Evolutionary conservation across 179 eudicot genomes (phyloP), one percentile per base, ranked within the genome.

Genomic region (Amaranthus tricolor): DNA sequence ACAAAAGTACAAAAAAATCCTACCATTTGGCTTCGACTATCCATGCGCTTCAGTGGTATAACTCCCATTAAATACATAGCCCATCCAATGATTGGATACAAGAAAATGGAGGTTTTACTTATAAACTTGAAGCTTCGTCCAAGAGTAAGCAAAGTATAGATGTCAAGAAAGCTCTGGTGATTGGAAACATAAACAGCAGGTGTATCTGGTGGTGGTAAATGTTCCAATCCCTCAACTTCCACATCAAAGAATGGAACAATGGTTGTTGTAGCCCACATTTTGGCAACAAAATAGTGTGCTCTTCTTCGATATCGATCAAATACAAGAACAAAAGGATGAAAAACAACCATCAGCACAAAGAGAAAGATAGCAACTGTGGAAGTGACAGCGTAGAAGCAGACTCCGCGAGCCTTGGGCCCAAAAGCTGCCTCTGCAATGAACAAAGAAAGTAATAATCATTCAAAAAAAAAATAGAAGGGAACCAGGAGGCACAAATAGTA

Each of bases 111-210:
- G 31, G 97, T 94, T 80, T 94, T 94, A 89, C 98, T 94, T 0
- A 94, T 89, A 77, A 94, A 92, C 89, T 94, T 94, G 73, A 92
- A 92, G 86, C 79, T 83, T 77, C 91, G 84, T 66, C 91, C 92
- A 62, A 94, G 93, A 74, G 97, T 93, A 47, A 94, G 90, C 82
- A 92, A 89, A 70, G 97, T 66, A 79, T 90, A 92, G 78, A 92
- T 94, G 81, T 94, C 98, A 49, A 94, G 83, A 82, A 94, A 94
- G 79, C 98, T 94, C 86, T 92, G 98, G 78, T 94, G 97, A 73
- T 94, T 94, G 74, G 98, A 88, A 68, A 94, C 97, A 78, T 90
- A 94, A 19, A 94, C 96, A 70, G 96, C 96, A 66, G 98, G 89
- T 68, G 88, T 75, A 75, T 90, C 88, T 62, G 88, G 67, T 63